Percentiles rank a stretch among this genome's conserved stretches.
Evolutionary conservation across 192 early-diverging fungal species (phyloP).

Genomic region (Gorgonomyces haynaldii): DNA sequence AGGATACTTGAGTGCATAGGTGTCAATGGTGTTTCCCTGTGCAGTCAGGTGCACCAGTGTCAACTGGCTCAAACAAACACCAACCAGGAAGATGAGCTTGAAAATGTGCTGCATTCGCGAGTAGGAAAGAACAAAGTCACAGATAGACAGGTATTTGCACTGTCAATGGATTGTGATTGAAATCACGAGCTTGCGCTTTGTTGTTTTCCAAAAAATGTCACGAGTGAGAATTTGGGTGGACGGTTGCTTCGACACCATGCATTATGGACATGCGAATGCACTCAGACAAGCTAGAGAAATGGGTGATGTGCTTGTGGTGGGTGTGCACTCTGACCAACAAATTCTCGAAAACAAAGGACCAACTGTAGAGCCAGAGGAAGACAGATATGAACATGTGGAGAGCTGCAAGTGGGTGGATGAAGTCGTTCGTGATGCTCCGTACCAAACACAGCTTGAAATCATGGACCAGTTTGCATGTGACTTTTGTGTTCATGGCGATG

Average conservation of each 20-base stretch:
- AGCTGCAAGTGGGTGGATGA: conserved; percentile 96
- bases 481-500: conserved; percentile 94
- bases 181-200: too few species aligned
- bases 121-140: conserved; percentile 12
- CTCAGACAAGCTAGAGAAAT: conserved; percentile 91
- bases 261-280: conserved; percentile 86
- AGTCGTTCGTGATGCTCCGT: conserved; percentile 86
- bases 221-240: conserved; percentile 49
- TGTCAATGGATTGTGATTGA: too few species aligned
- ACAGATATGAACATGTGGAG: conserved; percentile 86
- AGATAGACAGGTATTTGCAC: too few species aligned
- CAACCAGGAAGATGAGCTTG: background rate
- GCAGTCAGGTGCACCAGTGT: too few species aligned
- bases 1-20: too few species aligned
- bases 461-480: conserved; percentile 82
- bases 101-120: background rate
- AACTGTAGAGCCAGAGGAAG: conserved; percentile 91
- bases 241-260: conserved; percentile 96
- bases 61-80: too few species aligned
- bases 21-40: too few species aligned
- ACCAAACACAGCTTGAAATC: conserved; percentile 74
- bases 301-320: conserved; percentile 89
- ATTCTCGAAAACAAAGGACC: conserved; percentile 92
- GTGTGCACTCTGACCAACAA: conserved; percentile 90
- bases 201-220: too few species aligned